These are phyloP conservation scores for Tolypocladium pustulatum DNA, from an alignment of 2,329 filamentous ascomycete species.

Conservation along the genomic window DNA sequence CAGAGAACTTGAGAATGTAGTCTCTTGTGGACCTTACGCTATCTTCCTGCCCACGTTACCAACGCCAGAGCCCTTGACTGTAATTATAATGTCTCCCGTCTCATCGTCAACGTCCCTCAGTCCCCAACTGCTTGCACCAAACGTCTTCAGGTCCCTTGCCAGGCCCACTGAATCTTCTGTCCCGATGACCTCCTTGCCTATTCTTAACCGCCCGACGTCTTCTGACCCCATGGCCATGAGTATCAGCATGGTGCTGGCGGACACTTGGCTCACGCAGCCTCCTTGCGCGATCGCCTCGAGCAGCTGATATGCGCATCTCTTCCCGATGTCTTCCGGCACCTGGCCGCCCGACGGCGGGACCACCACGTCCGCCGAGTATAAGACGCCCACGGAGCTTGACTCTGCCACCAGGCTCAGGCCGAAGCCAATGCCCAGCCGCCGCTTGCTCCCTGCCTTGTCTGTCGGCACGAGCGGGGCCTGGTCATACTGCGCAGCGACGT, in stretches of 20 bases:
- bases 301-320: slow-evolving; percentile 78
- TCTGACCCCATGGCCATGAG: slow-evolving; percentile 98
- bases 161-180: slow-evolving; percentile 71
- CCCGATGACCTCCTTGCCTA: slow-evolving; percentile 73
- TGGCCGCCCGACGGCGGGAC: slow-evolving; percentile 68
- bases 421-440: slow-evolving; percentile 77
- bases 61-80: slow-evolving; percentile 84
- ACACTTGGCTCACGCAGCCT: slow-evolving; percentile 66
- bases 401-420: slow-evolving; percentile 86
- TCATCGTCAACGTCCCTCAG: slow-evolving; percentile 63
- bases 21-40: slow-evolving; percentile 27
- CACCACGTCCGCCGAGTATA: slow-evolving; percentile 80
- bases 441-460: slow-evolving; percentile 44
- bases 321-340: slow-evolving; percentile 83
- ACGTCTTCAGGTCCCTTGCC: slow-evolving; percentile 76
- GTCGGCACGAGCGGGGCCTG: slow-evolving; percentile 45
- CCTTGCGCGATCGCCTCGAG: slow-evolving; percentile 74
- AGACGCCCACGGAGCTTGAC: slow-evolving; percentile 66
- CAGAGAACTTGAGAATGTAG: not conserved
- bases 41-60: slow-evolving; percentile 94
- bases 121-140: slow-evolving; percentile 87
- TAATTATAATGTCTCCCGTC: slow-evolving; percentile 68
- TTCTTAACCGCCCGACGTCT: slow-evolving; percentile 76
- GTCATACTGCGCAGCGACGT: slow-evolving; percentile 75
- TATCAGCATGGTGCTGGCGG: slow-evolving; percentile 64